These are phyloP conservation scores for Massospora cicadina DNA, from an alignment of 371 early-diverging fungal species.

Conservation along the genomic window DNA sequence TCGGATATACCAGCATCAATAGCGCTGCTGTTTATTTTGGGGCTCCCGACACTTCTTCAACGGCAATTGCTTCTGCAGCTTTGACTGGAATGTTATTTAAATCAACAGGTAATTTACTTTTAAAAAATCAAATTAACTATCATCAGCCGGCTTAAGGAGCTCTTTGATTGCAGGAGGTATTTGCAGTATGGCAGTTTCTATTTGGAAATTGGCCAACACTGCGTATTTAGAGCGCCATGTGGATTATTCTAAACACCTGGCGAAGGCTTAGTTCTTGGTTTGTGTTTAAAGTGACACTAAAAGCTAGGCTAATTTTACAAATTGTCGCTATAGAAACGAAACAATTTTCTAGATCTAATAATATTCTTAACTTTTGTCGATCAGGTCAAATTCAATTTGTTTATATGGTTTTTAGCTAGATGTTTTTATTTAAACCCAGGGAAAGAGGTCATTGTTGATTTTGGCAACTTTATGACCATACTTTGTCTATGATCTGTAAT, in stretches of 20 bases:
- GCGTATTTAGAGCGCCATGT: neutral
- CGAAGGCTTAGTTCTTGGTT: neutral
- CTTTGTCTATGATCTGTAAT: no score
- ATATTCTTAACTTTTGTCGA: no score
- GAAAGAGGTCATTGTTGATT: no score
- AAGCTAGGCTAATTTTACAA: neutral
- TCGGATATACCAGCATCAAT: conserved; percentile 6
- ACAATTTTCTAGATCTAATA: no score
- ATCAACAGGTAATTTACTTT: conserved; percentile 10
- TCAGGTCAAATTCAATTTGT: no score
- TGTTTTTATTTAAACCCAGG: no score
- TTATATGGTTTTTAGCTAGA: no score
- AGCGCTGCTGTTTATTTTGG: neutral
- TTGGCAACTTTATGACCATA: no score
- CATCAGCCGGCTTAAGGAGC: conserved; percentile 6
- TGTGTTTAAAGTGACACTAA: neutral
- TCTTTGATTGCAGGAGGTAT: conserved; percentile 2
- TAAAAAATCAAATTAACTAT: neutral
- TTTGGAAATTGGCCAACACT: conserved; percentile 6
- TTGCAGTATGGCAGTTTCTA: neutral
- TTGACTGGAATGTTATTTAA: conserved; percentile 8
- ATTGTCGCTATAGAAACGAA: neutral
- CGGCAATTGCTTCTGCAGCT: neutral
- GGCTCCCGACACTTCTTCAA: neutral
- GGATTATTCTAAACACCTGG: neutral